Base-by-base conservation (phyloP, 345 rosid genomes). In the Murraya koenigii region DNA sequence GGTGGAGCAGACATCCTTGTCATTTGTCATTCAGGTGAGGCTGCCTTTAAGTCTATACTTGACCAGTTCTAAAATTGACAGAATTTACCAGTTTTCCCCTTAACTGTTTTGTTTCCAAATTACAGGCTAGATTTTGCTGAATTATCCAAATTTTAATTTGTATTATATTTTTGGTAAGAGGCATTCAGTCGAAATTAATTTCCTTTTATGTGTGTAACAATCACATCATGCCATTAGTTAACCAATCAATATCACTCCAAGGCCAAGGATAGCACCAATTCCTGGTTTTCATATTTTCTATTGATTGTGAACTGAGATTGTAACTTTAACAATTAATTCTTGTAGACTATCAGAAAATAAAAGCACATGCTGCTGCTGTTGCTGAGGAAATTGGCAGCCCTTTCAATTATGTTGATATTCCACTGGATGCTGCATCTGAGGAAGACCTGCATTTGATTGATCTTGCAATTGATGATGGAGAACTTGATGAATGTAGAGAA, bases 21-120 rank as follows among this genome's bases (percentile, higher is more conserved):
- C 41, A 93, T 97, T 79, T 97, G 99, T 84, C 99, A 97, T 87
- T 91, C 95, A 86, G 99, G 99, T 97, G 74, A 85, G 85, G 44
- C 66, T 28, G 77, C 38, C 56, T 78, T 74, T 69, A 71, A 5
- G 10, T 23, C 64, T 66, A 17, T 61, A 61, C 28, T 39, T 74
- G 8, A 15, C 39, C 13, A 28, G 32, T 74, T 26, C 26, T 0
- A 44, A 20, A 17, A 19, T 74, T 22, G 35, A 41, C 22, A 6
- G 1, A 20, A 30, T 73, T n/a, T 61, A 25, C 26, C 15, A 13
- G 23, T 73, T 60, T 73, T 58, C 49, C 17, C 23, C 66, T 59
- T 11, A 73, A 17, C 30, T 20, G 7, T 11, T 72, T 60, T 25
- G 66, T 7, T 72, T 58, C 28, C 11, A 14, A 38, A 59, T 35